These are phyloP conservation scores for Candida awuae DNA, from an alignment of 805 yeast genomes.

Conservation along the genomic window DNA sequence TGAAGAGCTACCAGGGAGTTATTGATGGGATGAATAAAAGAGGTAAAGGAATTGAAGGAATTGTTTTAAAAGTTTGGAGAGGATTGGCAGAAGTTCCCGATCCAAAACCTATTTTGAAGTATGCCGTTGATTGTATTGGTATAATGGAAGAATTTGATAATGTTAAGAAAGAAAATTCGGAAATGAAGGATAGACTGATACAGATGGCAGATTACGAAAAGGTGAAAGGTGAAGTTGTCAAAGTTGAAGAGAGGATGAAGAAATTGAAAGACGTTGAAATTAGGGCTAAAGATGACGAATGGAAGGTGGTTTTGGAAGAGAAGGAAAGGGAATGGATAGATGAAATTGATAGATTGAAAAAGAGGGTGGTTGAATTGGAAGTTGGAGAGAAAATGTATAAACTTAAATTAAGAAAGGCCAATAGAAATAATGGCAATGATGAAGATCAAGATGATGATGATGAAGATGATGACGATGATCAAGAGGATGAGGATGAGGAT, in stretches of 20 bases:
- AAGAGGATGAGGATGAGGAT: no score
- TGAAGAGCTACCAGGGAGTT: constrained; percentile 78
- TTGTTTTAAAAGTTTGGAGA: constrained; percentile 68
- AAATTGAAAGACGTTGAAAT: constrained; percentile 46
- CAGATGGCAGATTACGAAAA: constrained; percentile 73
- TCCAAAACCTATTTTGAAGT: constrained; percentile 73
- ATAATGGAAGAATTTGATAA: constrained; percentile 39
- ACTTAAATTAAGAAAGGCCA: constrained; percentile 44
- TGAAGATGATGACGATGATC: constrained; percentile 19
- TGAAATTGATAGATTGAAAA: constrained; percentile 43
- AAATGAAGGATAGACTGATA: constrained; percentile 50
- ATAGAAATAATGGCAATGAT: constrained; percentile 36
- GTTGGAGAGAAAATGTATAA: constrained; percentile 58
- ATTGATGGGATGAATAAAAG: constrained; percentile 76
- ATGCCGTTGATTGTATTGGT: constrained; percentile 55
- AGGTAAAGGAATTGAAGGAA: constrained; percentile 63
- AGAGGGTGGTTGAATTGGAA: constrained; percentile 55
- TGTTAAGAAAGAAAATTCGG: constrained; percentile 42
- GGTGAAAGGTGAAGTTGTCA: constrained; percentile 51
- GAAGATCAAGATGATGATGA: constrained; percentile 24
- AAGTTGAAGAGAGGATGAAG: constrained; percentile 54
- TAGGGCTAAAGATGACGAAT: constrained; percentile 66
- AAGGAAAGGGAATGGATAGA: constrained; percentile 61
- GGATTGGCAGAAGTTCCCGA: constrained; percentile 86
- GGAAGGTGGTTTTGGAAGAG: constrained; percentile 61